phyloP scores from a whole-genome alignment of 768 basidiomycete genomes.

The Leccinellum luteum region DNA sequence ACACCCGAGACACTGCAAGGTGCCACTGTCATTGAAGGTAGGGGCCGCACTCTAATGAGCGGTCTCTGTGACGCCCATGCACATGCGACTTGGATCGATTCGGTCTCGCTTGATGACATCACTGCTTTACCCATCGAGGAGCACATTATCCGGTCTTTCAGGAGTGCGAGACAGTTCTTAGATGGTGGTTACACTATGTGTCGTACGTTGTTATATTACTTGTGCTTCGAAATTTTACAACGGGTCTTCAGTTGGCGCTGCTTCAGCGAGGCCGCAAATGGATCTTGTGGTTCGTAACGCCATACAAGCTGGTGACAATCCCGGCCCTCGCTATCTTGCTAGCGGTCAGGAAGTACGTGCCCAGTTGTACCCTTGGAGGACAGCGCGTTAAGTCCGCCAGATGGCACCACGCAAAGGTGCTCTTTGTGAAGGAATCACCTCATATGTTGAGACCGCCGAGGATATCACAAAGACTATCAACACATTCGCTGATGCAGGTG shows the following conservation, averaged over 20 bases:
- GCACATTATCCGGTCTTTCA: constrained; percentile 30
- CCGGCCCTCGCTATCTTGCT: constrained; percentile 36
- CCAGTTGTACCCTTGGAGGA: neutral
- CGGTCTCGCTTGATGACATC: constrained; percentile 31
- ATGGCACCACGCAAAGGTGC: constrained; percentile 33
- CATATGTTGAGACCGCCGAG: constrained; percentile 28
- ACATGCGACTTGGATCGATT: constrained; percentile 32
- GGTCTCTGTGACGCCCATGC: constrained; percentile 37
- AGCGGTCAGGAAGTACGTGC: constrained; percentile 33
- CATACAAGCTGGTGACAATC: constrained; percentile 34
- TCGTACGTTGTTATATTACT: constrained; percentile 9
- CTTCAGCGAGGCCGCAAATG: constrained; percentile 33
- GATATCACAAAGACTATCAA: constrained; percentile 30
- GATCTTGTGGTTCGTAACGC: constrained; percentile 35
- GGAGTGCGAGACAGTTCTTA: constrained; percentile 33
- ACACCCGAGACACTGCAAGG: constrained; percentile 17
- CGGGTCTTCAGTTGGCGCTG: constrained; percentile 30
- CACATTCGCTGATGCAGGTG: constrained; percentile 23
- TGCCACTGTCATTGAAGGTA: constrained; percentile 28
- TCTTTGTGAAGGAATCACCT: constrained; percentile 33
- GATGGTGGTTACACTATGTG: constrained; percentile 41
- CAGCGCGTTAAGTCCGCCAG: constrained; percentile 6
- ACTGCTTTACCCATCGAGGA: constrained; percentile 31
- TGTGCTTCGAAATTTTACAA: neutral
- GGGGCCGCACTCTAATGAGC: constrained; percentile 36